Base-by-base conservation (phyloP, 257 asterid species). In the Anisodus acutangulus region DNA sequence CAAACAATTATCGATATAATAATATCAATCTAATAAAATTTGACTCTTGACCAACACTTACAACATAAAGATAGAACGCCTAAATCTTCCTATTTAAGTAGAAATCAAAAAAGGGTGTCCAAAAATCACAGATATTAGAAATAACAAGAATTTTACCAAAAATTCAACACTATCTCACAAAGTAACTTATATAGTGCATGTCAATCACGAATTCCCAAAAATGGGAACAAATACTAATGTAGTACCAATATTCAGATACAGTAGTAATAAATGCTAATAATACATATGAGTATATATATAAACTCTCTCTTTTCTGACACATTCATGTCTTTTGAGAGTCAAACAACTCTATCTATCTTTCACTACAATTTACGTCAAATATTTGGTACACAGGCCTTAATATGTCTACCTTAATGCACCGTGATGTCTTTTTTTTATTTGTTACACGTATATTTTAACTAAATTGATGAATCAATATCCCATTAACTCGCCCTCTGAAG, bases 171-270 rank as follows among this genome's bases (percentile, higher is more conserved):
- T 76, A 81, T 62, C 88, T 78, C 86, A 66, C 83, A 82, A 54
- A 22, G 88, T 72, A 86, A 82, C 54, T 8, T 69, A 39, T 83
- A 86, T 78, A 58, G 78, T 88, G 90, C 95, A 86, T 92, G 94
- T 88, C 86, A 82, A 89, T 80, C 83, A 39, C 5, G 22, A 51
- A 10, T 51, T 76, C 85, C 86, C 85, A 85, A 60, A 62, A 26
- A 16, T 54, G 17, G 60, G 45, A 31, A 74, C 60, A 74, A 22
- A 49, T 74, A 74, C 17, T 22, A 22, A 47, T 7, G 11, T 2
- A 74, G 49, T 2, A 9, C 6, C 1, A 31, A 22, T 51, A 26
- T 26, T 51, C 60, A 2, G 16, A 49, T 51, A 76, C 63, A 76
- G 0, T 58, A 22, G 0, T 19, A 76, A 51, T 31, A 31, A 31